phyloP scores from a whole-genome alignment of 176 grass and related monocot species.

The Oryza longistaminata region DNA sequence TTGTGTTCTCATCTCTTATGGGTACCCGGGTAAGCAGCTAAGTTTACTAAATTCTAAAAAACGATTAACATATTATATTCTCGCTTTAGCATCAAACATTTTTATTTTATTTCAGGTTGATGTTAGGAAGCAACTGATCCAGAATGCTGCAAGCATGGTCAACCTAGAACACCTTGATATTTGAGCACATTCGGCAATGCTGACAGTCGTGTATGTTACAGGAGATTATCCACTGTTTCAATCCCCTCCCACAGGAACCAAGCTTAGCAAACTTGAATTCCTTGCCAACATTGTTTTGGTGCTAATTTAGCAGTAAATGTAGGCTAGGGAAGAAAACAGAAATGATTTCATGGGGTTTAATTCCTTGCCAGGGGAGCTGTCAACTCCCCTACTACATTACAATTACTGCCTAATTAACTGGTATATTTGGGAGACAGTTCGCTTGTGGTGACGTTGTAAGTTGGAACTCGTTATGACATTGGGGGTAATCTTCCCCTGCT shows the following conservation, averaged over 20 bases:
- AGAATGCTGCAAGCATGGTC: constrained; percentile 65
- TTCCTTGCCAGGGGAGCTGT: neutral
- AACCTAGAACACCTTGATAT: constrained; percentile 90
- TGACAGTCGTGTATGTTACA: constrained; percentile 40
- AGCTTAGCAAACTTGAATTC: constrained; percentile 17
- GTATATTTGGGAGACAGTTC: neutral
- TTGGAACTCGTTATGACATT: neutral
- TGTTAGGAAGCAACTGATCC: constrained; percentile 78
- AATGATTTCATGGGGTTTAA: neutral
- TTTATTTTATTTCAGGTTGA: constrained; percentile 64
- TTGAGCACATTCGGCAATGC: constrained; percentile 30
- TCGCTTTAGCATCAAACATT: neutral
- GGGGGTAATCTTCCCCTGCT: neutral
- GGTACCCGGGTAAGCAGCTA: constrained; percentile 61
- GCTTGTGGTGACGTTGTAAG: neutral
- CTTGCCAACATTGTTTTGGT: constrained; percentile 4
- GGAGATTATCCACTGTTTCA: constrained; percentile 9
- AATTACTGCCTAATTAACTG: neutral
- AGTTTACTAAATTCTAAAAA: neutral
- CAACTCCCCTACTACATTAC: neutral
- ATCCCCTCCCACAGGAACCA: constrained; percentile 1
- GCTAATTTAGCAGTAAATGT: constrained; percentile 28
- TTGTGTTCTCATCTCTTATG: constrained; percentile 96
- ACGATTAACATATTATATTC: neutral
- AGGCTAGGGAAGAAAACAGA: constrained; percentile 1